Base-by-base conservation (phyloP, 768 basidiomycete species). In the Lactarius deliciosus region DNA sequence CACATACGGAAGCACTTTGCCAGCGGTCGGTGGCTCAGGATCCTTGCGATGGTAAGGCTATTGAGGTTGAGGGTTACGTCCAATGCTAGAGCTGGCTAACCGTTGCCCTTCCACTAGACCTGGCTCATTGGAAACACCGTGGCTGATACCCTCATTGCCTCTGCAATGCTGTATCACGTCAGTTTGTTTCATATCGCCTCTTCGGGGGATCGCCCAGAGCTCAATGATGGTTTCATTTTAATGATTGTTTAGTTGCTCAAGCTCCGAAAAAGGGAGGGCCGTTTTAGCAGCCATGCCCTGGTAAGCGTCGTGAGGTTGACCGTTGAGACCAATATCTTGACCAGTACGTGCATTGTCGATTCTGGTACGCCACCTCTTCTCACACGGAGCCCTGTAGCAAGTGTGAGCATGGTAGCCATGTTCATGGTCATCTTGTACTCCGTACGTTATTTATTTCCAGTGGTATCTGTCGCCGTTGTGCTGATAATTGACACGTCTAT, bases 241-340 rank as follows among this genome's bases (percentile, higher is more conserved):
- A 10, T 20, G 20, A 18, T 41, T 9, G 43, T 45, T 15, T 45
- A 66, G 65, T 30, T 63, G 13, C 3, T 20, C 5, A 47, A 9
- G 38, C 65, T 43, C 16, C 41, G 10, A 15, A 47, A 50, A 1
- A 25, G 11, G 34, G 69, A 59, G 25, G n/a, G 56, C 20, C 6
- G 18, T 18, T 30, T 38, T 30, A 16, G 22, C 25, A n/a, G 22
- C 25, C 34, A 69, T 32, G 28, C 66, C 25, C 43, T 75, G 1
- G 25, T 63, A 3, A 64, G 69, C 2, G 57, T 75, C 2, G 69
- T 75, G 5, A 71, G 70, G 16, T n/a, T 75, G 56, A 71, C 70
- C 13, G 54, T 75, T 28, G 74, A 75, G 61, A 73, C 72, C 1
- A 74, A 74, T 56, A 16, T 65, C 2, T 64, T 74, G 69, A 28